A percentile compares a stretch with the other conserved stretches of the same genome.
These are phyloP conservation scores for Oryza rufipogon DNA, from an alignment of 176 grass and related monocot genomes.

Conservation along the genomic window DNA sequence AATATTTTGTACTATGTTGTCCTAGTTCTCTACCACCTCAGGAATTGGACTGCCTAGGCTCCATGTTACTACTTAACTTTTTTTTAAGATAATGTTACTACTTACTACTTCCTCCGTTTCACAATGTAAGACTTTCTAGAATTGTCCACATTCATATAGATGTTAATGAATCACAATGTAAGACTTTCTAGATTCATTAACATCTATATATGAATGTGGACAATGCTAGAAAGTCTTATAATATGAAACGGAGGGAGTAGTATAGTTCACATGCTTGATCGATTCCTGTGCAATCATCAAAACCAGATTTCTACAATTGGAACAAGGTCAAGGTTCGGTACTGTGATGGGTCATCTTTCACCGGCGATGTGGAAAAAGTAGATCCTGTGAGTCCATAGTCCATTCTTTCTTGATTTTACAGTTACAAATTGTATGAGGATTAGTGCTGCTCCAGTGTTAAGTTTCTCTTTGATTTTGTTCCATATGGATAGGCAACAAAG, in stretches of 20 bases:
- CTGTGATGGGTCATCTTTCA: conserved; percentile 91
- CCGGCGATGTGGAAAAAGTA: conserved; percentile 64
- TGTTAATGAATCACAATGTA: too few relatives aligned
- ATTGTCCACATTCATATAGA: too few relatives aligned
- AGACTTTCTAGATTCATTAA: too few relatives aligned
- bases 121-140: too few relatives aligned
- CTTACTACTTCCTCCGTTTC: too few relatives aligned
- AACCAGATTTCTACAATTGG: conserved; percentile 93
- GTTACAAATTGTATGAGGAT: background rate
- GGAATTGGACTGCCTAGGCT: background rate
- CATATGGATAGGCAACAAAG: conserved; percentile 64
- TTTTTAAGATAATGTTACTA: too few relatives aligned
- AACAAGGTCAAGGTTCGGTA: conserved; percentile 87
- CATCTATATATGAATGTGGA: too few relatives aligned
- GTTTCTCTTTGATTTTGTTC: background rate
- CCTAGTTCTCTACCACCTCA: conserved; percentile 8
- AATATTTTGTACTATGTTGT: background rate
- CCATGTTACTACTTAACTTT: background rate
- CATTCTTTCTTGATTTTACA: background rate
- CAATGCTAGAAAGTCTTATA: too few relatives aligned
- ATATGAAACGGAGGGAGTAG: too few relatives aligned
- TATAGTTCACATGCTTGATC: conserved; percentile 3
- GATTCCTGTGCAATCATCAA: conserved; percentile 36
- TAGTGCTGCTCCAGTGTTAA: background rate
- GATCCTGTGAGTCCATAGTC: conserved; percentile 63